Evolutionary conservation across 2,329 filamentous ascomycete genomes (phyloP), one percentile per base, ranked within the genome.

Genomic region (Dactylellina parvicollis): DNA sequence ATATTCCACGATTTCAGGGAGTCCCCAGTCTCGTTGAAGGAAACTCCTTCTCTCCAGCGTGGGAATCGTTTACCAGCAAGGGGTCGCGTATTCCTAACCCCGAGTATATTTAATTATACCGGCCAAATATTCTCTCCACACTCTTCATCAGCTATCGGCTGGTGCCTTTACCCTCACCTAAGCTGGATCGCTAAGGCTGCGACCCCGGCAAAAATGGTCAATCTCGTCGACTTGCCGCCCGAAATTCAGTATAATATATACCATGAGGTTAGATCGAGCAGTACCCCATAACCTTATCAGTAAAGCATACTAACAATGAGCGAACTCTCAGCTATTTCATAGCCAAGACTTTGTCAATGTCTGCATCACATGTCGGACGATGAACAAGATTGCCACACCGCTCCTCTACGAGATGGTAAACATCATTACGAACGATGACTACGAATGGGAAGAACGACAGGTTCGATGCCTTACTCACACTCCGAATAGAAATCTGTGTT

Each of bases 171-270:
- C 7, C 36, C 4, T 40, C n/a, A 40, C n/a, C n/a, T 8, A 4
- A 40, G 7, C 36, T 16, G 7, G 7, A 32, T 24, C 46, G 5
- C 18, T 3, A n/a, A n/a, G n/a, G n/a, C n/a, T n/a, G n/a, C n/a
- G 26, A 3, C 18, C n/a, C 30, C 40, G 42, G 34, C 49, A 55
- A 56, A 5, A 26, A 72, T 72, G 66, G 66, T 55, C 4, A 65
- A 47, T 18, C 67, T 72, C 28, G 52, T 72, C 18, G 67, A 72
- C 49, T 60, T 72, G 59, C 67, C 67, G 24, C 67, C 67, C 50
- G 67, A 72, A 54, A 72, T 72, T n/a, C 67, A 72, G 36, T 72
- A 65, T 24, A 72, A 72, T 7, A 72, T 72, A 20, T 72, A 72
- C 22, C 67, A 56, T 22, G 67, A 72, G 46, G 67, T 65, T 40